These are phyloP conservation scores for Nasturtium officinale DNA, from an alignment of 345 rosid species.

Conservation along the genomic window DNA sequence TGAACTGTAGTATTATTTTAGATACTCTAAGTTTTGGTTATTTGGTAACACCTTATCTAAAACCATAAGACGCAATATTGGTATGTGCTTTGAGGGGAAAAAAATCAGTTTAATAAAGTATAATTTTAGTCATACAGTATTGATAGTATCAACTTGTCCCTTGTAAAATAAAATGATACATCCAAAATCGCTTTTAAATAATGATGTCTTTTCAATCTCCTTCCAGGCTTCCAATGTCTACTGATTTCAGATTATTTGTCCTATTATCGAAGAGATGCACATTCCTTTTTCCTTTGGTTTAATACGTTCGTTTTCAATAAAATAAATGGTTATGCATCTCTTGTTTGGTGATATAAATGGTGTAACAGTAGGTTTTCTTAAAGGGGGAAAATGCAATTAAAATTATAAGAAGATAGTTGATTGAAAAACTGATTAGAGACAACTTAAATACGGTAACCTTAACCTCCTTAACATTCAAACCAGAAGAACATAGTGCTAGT, in stretches of 20 bases:
- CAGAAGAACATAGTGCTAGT: too few relatives aligned
- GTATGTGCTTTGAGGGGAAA: not conserved
- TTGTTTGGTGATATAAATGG: not conserved
- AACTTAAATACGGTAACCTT: not conserved
- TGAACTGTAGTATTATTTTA: too few relatives aligned
- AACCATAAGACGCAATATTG: not conserved
- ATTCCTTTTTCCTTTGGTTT: not conserved
- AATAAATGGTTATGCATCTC: not conserved
- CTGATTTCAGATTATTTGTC: slow-evolving; percentile 30
- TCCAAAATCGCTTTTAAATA: slow-evolving; percentile 38
- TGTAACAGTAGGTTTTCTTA: not conserved
- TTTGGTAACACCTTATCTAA: too few relatives aligned
- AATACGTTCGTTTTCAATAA: not conserved
- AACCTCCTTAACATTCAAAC: not conserved
- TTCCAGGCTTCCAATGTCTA: slow-evolving; percentile 28
- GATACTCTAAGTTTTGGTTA: not conserved
- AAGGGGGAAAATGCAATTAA: not conserved
- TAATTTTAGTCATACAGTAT: not conserved
- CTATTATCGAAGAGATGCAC: slow-evolving; percentile 36
- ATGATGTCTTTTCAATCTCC: slow-evolving; percentile 39
- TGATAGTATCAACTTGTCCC: not conserved
- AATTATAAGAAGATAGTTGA: not conserved
- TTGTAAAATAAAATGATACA: slow-evolving; percentile 17
- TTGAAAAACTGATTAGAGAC: not conserved
- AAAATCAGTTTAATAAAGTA: not conserved